Conservation (phyloP, 2,329 filamentous ascomycete species). For the Metarhizium album region DNA sequence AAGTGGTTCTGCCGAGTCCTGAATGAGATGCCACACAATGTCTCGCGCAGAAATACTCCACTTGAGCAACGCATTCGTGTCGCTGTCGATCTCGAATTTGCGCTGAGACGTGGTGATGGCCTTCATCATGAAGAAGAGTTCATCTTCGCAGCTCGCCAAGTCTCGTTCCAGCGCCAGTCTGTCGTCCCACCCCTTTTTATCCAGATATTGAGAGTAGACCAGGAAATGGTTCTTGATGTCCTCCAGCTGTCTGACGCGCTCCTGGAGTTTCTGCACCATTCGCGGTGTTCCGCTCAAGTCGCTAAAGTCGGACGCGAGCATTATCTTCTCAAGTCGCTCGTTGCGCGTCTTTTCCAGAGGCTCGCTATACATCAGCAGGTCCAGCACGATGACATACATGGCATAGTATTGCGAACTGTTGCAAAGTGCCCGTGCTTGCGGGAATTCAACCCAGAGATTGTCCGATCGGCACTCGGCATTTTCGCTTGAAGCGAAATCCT, state of each 20-base stretch:
- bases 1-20: conserved; percentile 74
- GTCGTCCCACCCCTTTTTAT: conserved; percentile 86
- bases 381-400: conserved; percentile 94
- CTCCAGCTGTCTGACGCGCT: conserved; percentile 84
- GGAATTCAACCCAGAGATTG: conserved; percentile 94
- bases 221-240: conserved; percentile 97
- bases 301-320: conserved; percentile 96
- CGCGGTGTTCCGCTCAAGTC: conserved; percentile 87
- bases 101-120: conserved; percentile 94
- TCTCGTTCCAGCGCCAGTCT: conserved; percentile 82
- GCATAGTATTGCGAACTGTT: conserved; percentile 97
- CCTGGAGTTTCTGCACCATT: conserved; percentile 84
- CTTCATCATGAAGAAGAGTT: conserved; percentile 99
- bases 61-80: conserved; percentile 69
- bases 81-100: conserved; percentile 61
- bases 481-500: conserved; percentile 37
- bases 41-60: conserved; percentile 93
- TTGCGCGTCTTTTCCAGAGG: conserved; percentile 94
- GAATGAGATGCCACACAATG: conserved; percentile 94
- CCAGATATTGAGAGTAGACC: conserved; percentile 76
- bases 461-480: conserved; percentile 74
- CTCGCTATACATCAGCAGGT: conserved; percentile 91
- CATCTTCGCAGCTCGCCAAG: conserved; percentile 81
- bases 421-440: conserved; percentile 85
- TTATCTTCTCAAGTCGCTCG: conserved; percentile 94